Percentiles rank a stretch among this genome's conserved stretches.
phyloP scores from a whole-genome alignment of 208 protist genomes.

The Trypanosoma caninum region DNA sequence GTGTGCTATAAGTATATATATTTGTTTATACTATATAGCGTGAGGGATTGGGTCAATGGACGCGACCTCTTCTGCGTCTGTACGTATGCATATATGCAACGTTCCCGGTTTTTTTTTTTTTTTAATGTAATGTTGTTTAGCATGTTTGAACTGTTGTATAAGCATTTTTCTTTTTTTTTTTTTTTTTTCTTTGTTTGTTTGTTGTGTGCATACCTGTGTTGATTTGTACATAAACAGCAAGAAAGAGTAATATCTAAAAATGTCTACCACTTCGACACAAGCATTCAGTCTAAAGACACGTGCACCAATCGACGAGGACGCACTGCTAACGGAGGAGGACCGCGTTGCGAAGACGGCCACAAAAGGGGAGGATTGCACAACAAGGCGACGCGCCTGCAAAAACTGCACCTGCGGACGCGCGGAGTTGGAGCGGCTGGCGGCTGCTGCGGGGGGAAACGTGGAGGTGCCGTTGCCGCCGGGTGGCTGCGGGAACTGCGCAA shows the following conservation, averaged over 20 bases:
- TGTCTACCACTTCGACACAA: slow-evolving; percentile 18
- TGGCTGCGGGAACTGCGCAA: slow-evolving; percentile 86
- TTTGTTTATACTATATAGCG: too few species aligned
- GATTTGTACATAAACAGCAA: slow-evolving; percentile 6
- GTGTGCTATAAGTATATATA: background rate
- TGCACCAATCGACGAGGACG: slow-evolving; percentile 75
- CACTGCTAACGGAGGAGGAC: slow-evolving; percentile 76
- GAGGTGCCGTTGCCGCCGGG: slow-evolving; percentile 45
- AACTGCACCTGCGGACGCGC: slow-evolving; percentile 86
- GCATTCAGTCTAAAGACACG: slow-evolving; percentile 78
- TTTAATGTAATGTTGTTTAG: background rate
- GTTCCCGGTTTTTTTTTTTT: slow-evolving; percentile 17
- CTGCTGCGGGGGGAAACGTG: slow-evolving; percentile 41
- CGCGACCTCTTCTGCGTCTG: background rate
- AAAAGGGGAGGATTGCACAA: slow-evolving; percentile 77
- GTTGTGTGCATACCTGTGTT: too few species aligned
- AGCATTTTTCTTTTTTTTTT: too few species aligned
- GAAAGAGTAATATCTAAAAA: slow-evolving; percentile 7
- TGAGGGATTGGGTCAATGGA: too few species aligned
- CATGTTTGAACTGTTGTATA: too few species aligned
- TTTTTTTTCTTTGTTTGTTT: too few species aligned
- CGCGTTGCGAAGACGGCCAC: slow-evolving; percentile 46
- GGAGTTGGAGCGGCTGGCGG: slow-evolving; percentile 56
- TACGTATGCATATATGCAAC: background rate
- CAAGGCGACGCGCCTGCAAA: slow-evolving; percentile 77